Base-by-base conservation (phyloP, 805 yeast species). In the Dipodascus albidus region DNA sequence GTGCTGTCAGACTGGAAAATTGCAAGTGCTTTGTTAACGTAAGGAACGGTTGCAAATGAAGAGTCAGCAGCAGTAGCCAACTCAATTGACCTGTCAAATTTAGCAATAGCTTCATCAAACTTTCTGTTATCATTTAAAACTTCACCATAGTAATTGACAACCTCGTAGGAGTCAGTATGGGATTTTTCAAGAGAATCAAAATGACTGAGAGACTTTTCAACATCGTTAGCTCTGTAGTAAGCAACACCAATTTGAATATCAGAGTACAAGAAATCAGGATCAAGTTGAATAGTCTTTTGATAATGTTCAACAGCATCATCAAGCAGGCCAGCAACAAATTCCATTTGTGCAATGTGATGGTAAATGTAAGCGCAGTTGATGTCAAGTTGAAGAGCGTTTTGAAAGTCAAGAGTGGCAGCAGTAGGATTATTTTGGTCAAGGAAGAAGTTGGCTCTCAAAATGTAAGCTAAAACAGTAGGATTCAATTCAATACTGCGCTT, bases 71-170 rank as follows among this genome's bases (percentile, higher is more conserved):
- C 77, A 51, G 81, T 77, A 60, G 52, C 49, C 64, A 91, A 76
- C 69, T 86, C 82, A 53, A 82, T 83, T 53, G 98, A 88, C 63
- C 80, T 78, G 58, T 90, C 96, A 67, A 89, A 91, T 73, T 88
- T 90, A 65, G 81, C 80, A 56, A 80, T 70, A 54, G 98, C 96
- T 57, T 77, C 83, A 24, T 68, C 76, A 54, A 79, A 71, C 62
- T 86, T 87, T 66, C 83, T 85, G 62, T 78, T 78, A 67, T 91
- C 97, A 58, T 87, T 83, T 63, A 91, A 76, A 51, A 91, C 84
- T 74, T 93, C 99, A 65, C 98, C 99, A 67, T 82, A 89, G 71
- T 89, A 93, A 74, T 88, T 90, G 73, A 93, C 95, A 62, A 89
- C 85, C 69, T 88, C 96, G 53, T 97, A 88, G 52, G 85, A 78